These are phyloP conservation scores for Aspergillus heteromorphus DNA, from an alignment of 495 filamentous ascomycete species.

Conservation along the genomic window DNA sequence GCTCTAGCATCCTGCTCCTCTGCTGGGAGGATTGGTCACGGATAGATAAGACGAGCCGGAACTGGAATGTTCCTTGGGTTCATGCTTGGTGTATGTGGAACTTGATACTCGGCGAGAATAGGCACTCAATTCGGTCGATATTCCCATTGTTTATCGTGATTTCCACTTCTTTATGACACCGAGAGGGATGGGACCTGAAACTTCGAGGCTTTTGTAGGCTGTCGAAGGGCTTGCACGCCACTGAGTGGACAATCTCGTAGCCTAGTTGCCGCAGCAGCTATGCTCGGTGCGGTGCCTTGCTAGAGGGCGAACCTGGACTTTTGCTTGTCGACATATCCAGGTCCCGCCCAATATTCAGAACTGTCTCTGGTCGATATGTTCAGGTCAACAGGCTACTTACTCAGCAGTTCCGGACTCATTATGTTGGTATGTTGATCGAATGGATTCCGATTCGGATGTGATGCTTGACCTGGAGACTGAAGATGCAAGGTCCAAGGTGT, in stretches of 20 bases:
- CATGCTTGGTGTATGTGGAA: slow-evolving; percentile 36
- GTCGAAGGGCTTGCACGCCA: slow-evolving; percentile 46
- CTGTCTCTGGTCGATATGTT: slow-evolving; percentile 27
- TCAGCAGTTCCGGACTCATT: slow-evolving; percentile 41
- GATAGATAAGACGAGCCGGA: slow-evolving; percentile 46
- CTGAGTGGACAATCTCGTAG: slow-evolving; percentile 46
- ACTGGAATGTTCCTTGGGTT: slow-evolving; percentile 44
- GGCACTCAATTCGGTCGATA: slow-evolving; percentile 35
- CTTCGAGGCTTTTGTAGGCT: slow-evolving; percentile 38
- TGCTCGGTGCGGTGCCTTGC: slow-evolving; percentile 45
- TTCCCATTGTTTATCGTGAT: slow-evolving; percentile 48
- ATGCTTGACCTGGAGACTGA: slow-evolving; percentile 40
- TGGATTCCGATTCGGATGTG: slow-evolving; percentile 45
- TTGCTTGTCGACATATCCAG: too few species aligned
- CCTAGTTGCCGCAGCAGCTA: slow-evolving; percentile 43
- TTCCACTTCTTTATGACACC: slow-evolving; percentile 45
- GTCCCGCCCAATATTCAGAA: slow-evolving; percentile 42
- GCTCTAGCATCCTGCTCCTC: slow-evolving; percentile 43
- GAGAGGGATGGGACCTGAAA: slow-evolving; percentile 46
- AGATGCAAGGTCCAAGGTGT: slow-evolving; percentile 38
- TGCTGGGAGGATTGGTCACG: slow-evolving; percentile 44
- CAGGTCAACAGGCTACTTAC: slow-evolving; percentile 42
- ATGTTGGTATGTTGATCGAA: slow-evolving; percentile 34
- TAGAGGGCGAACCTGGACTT: too few species aligned
- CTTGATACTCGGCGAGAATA: slow-evolving; percentile 43